phyloP scores from a whole-genome alignment of 805 yeast genomes.

The Wickerhamomyces rabaulensis region DNA sequence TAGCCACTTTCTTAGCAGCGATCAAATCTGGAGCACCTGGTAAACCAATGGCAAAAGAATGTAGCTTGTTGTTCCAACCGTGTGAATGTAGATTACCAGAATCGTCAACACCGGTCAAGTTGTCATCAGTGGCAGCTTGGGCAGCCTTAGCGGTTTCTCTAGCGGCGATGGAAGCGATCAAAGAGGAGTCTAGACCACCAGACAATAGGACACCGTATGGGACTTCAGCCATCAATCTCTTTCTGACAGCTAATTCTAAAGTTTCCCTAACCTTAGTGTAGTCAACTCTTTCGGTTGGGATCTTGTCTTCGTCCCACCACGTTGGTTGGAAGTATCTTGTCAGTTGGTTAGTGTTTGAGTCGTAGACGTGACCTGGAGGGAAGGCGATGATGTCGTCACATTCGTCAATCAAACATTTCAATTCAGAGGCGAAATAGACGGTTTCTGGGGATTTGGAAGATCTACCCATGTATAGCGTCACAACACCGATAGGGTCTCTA shows the following conservation, averaged over 20 bases:
- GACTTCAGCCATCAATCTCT: conserved; percentile 99
- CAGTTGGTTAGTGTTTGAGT: conserved; percentile 79
- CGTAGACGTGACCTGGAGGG: conserved; percentile 98
- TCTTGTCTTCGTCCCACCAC: conserved; percentile 84
- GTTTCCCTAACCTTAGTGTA: conserved; percentile 65
- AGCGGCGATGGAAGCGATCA: conserved; percentile 96
- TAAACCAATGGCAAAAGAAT: conserved; percentile 94
- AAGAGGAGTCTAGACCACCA: conserved; percentile 96
- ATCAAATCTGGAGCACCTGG: conserved; percentile 96
- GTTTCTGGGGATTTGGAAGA: conserved; percentile 62
- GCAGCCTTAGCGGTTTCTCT: conserved; percentile 85
- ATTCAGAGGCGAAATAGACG: conserved; percentile 87
- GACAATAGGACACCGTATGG: conserved; percentile 97
- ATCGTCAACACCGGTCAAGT: conserved; percentile 90
- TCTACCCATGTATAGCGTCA: conserved; percentile 94
- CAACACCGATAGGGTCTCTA: conserved; percentile 97
- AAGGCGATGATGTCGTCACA: conserved; percentile 90
- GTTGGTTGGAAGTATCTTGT: conserved; percentile 87
- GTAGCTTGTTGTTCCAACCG: conserved; percentile 77
- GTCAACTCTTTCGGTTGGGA: conserved; percentile 77
- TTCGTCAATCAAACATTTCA: conserved; percentile 89
- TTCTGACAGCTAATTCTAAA: conserved; percentile 92
- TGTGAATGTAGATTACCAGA: conserved; percentile 74
- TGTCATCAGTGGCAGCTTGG: conserved; percentile 38
- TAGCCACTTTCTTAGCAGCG: conserved; percentile 96